Percentiles rank a stretch among this genome's conserved stretches.
Conservation (phyloP, 345 rosid genomes). For the Laguncularia racemosa region DNA sequence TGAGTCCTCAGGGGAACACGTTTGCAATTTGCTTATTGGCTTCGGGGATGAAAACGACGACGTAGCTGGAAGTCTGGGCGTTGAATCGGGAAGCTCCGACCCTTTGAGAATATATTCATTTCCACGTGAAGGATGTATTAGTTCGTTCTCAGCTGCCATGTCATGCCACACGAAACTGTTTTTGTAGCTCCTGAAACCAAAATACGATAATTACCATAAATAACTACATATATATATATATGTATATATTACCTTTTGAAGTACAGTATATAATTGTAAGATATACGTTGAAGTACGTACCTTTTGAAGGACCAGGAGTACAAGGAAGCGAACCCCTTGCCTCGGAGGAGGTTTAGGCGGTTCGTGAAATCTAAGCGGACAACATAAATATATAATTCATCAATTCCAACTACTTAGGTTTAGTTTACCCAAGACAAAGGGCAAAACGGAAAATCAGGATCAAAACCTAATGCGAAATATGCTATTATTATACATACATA, state of each 20-base stretch:
- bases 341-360: slow-evolving; percentile 32
- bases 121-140: slow-evolving; percentile 29
- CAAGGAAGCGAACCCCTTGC: slow-evolving; percentile 31
- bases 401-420: no score
- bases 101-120: slow-evolving; percentile 40
- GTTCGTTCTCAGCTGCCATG: slow-evolving; percentile 24
- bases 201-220: no score
- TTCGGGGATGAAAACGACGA: no score
- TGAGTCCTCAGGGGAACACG: slow-evolving; percentile 17
- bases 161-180: slow-evolving; percentile 46
- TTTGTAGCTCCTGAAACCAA: slow-evolving; percentile 27
- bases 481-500: background rate
- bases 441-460: background rate
- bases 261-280: no score
- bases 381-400: no score
- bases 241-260: no score
- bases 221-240: no score
- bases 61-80: slow-evolving; percentile 2
- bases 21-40: no score
- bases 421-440: background rate
- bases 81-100: slow-evolving; percentile 22
- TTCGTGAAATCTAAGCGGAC: slow-evolving; percentile 19
- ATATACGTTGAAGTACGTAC: slow-evolving; percentile 5
- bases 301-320: slow-evolving; percentile 43
- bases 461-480: background rate